Evolutionary conservation across 768 basidiomycete species (phyloP), one percentile per base, ranked within the genome.

Genomic region (Russula vinacea): DNA sequence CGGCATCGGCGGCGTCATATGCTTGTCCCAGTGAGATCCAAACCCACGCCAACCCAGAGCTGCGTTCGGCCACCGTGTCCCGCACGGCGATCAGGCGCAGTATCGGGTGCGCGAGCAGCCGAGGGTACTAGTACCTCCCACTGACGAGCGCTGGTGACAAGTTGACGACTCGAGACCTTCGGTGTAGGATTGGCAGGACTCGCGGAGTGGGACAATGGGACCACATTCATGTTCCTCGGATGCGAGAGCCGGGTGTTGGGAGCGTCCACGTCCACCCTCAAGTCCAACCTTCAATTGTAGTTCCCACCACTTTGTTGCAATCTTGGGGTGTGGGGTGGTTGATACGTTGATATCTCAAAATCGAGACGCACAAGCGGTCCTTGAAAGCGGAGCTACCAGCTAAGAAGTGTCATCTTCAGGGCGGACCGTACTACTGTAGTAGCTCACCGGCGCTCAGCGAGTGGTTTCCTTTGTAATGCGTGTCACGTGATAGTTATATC

Each of bases 71-170:
- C 62, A 85, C 84, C 26, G 86, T 87, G 58, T 87, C 87, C 64
- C 79, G 78, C 42, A 91, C 68, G 14, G 81, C 81, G 24, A 68
- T 69, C 5, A 75, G 72, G 14, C 73, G 73, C 22, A 92, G 74
- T 40, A 86, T 76, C 1, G 88, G 88, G 70, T 91, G 89, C 24
- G 77, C 71, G 26, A 92, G 78, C 40, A 94, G 78, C 7, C 79
- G 76, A 5, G 91, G 88, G 71, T 94, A n/a, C n/a, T n/a, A 94
- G 72, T 94, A 94, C 60, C 92, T 80, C 37, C 92, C 92, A 37
- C 84, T 84, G 65, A 94, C 79, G 53, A 91, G 76, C 40, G 84
- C 82, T 45, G 92, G 78, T 3, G 84, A 84, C n/a, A 91, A n/a
- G n/a, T n/a, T 67, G 22, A 88, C 81, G 17, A 81, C 73, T 92